A percentile compares a stretch with the other conserved stretches of the same genome.
Conservation (phyloP, 2,329 filamentous ascomycete genomes). For the Aspergillus amoenus region DNA sequence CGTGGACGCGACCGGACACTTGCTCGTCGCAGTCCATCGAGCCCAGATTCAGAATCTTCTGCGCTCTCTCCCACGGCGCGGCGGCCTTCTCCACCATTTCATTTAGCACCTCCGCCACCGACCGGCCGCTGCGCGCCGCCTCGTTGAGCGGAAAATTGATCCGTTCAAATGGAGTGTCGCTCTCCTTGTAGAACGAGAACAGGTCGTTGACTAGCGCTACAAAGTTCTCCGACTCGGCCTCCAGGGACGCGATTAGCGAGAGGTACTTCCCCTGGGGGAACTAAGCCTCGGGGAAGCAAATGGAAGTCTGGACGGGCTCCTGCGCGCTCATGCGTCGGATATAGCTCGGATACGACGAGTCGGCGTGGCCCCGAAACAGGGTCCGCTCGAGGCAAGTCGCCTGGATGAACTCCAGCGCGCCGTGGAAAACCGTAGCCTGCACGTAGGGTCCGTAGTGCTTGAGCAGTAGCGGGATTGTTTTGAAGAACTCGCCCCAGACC, state of each 20-base stretch:
- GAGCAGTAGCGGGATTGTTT: too few relatives aligned
- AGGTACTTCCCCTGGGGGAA: neutral
- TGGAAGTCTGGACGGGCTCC: neutral
- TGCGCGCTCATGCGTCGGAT: neutral
- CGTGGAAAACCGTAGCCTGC: too few relatives aligned
- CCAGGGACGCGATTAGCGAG: neutral
- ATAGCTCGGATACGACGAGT: neutral
- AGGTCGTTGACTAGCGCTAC: neutral
- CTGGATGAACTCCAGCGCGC: neutral
- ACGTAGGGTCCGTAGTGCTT: too few relatives aligned
- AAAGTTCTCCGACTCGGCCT: neutral
- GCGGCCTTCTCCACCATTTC: neutral
- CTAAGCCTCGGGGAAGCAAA: conserved; percentile 3
- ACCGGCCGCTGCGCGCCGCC: neutral
- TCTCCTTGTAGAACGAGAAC: neutral
- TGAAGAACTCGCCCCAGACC: neutral
- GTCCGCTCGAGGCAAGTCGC: neutral
- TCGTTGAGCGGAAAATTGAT: neutral
- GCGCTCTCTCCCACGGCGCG: neutral
- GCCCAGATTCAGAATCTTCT: neutral
- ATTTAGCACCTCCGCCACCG: neutral
- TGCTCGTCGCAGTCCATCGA: neutral
- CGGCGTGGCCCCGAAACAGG: neutral
- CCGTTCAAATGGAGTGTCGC: neutral
- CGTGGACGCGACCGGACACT: neutral